Percentiles rank a stretch among this genome's conserved stretches.
Conservation (phyloP, 345 rosid species). For the Kandelia obovata region DNA sequence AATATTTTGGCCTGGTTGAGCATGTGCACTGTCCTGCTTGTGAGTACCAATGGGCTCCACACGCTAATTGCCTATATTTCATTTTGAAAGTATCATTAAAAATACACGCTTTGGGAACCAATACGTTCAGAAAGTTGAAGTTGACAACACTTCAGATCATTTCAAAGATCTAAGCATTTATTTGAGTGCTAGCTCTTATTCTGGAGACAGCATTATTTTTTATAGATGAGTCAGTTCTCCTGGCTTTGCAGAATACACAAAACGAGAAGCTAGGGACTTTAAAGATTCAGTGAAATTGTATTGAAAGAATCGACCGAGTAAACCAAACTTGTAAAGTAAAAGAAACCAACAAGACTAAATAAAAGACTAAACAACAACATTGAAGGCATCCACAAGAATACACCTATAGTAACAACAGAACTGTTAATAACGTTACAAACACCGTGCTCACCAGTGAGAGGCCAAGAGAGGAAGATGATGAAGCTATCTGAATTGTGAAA, state of each 20-base stretch:
- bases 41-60: no score
- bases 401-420: slow-evolving; percentile 12
- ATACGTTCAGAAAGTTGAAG: no score
- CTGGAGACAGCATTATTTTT: no score
- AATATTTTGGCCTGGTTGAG: no score
- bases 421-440: slow-evolving; percentile 15
- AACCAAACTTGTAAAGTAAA: slow-evolving; percentile 4
- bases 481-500: slow-evolving; percentile 55
- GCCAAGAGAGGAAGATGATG: slow-evolving; percentile 27
- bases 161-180: no score
- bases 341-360: slow-evolving; percentile 4
- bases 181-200: no score
- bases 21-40: no score
- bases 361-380: neutral
- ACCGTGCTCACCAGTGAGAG: slow-evolving; percentile 23
- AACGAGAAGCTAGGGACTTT: neutral
- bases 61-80: no score
- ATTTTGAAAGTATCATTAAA: no score
- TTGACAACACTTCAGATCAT: no score
- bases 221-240: no score
- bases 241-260: neutral
- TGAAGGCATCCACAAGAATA: slow-evolving; percentile 5
- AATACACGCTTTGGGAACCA: slow-evolving; percentile 22
- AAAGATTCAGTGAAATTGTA: neutral
- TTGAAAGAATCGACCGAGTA: neutral